Base-by-base conservation (phyloP, 352 stramenopile species). In the Phytophthora ohioensis region DNA sequence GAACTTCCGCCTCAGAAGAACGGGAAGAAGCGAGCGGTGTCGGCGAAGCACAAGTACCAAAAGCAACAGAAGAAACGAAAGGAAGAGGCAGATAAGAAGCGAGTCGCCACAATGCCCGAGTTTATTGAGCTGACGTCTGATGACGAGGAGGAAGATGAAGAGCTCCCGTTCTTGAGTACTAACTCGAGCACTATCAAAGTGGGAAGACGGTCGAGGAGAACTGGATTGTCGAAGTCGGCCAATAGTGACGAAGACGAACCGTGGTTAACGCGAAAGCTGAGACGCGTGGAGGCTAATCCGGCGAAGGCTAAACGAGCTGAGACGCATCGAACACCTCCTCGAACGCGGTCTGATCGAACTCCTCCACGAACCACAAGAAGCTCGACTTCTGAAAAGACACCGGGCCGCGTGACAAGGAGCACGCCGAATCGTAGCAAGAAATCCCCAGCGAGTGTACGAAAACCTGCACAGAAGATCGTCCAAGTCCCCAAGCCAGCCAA, bases 181-280 rank as follows among this genome's bases (percentile, higher is more conserved):
- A 41, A 30, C 27, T 15, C 8, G 13, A 21, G 21, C 21, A 21
- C 21, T 21, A 21, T 21, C 21, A 21, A 21, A 21, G 21, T 21
- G 21, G 21, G 21, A 21, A 21, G 21, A 21, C 21, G 21, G 21
- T 21, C 21, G 21, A 21, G 21, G 21, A 21, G 21, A 21, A 21
- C 21, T 21, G 21, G 21, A 21, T 21, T 21, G 21, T 6, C 11
- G 4, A 55, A 47, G 13, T 39, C 59, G 8, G 34, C 5, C 31
- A 46, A 13, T 46, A 21, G 21, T 21, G 0, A 21, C 21, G 21
- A 21, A 21, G 48, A 54, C 8, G 59, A 67, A n/a, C 31, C 41
- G 9, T 67, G 30, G 60, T n/a, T 67, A 2, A 36, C 55, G 35
- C 12, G 60, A 34, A 67, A 67, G 32, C 11, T 55, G 31, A 59